Evolutionary conservation across 2,329 filamentous ascomycete genomes (phyloP), one percentile per base, ranked within the genome.

Genomic region (Raffaelea arxii): DNA sequence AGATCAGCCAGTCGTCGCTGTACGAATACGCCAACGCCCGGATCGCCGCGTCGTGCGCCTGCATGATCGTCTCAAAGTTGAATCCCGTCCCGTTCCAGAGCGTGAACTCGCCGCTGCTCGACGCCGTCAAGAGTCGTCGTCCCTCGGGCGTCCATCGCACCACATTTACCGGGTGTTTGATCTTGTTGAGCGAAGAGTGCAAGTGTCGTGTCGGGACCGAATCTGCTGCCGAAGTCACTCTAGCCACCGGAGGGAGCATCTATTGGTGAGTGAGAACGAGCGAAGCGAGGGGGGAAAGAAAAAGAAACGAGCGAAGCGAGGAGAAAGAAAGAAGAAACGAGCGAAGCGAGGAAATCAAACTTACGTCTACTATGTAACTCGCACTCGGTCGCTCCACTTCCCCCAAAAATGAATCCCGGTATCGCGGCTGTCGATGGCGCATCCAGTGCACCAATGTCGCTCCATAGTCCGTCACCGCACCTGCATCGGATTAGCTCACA

Each of bases 11-110:
- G 66, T 98, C 92, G 60, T 95, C 87, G 57, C 86, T 94, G 65
- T 97, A 87, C 3, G 92, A 94, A 70, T 95, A 98, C 53, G 81
- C 80, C 40, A 90, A 73, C 10, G 85, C 82, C 55, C 88, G 79
- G 54, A 95, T 89, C 32, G 87, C 86, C 46, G 82, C 81, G 65
- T 96, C 91, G 64, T 97, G 91, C 35, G 91, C 91, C 70, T 95
- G 90, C 86, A 96, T 96, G 24, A 98, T 96, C 4, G 92, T 97
- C 68, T 98, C 92, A 58, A 98, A 98, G 65, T 98, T 97, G 76
- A 98, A 98, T 22, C 89, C 91, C 38, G 91, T 97, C 52, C 92
- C 92, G 62, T 98, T 98, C 92, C 92, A 98, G 4, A 98, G 68
- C 35, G 94, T 98, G 59, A 98, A 98, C 63, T 98, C 92, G 59